phyloP scores from a whole-genome alignment of 2,329 filamentous ascomycete genomes.

The Zasmidium citrigriseum region DNA sequence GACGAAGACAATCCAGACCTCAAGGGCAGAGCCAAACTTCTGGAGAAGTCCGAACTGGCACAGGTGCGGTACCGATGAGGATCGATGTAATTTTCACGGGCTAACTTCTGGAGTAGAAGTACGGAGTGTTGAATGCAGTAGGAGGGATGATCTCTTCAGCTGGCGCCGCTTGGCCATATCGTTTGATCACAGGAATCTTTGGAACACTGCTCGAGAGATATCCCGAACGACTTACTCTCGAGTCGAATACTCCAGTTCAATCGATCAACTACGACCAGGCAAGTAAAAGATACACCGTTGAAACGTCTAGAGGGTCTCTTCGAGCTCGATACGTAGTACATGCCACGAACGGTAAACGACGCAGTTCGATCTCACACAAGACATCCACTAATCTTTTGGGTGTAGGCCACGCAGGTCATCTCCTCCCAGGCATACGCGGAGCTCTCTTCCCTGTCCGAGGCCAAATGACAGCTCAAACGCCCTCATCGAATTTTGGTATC shows the following conservation, averaged over 20 bases:
- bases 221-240: constrained; percentile 10
- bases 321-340: constrained; percentile 11
- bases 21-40: neutral
- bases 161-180: constrained; percentile 22
- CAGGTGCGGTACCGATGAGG: neutral
- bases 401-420: constrained; percentile 13
- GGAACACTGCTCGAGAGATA: constrained; percentile 3
- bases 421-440: constrained; percentile 16
- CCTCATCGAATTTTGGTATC: neutral
- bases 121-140: constrained; percentile 8
- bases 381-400: neutral
- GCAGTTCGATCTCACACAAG: neutral
- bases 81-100: neutral
- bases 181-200: constrained; percentile 16
- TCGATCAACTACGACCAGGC: neutral
- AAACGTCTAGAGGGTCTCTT: constrained; percentile 14
- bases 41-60: neutral
- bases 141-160: constrained; percentile 11
- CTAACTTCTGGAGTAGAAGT: neutral
- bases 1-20: constrained; percentile 3
- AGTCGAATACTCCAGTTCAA: constrained; percentile 16
- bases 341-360: constrained; percentile 17
- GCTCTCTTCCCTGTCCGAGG: constrained; percentile 19
- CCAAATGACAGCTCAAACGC: constrained; percentile 22
- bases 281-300: neutral